These are phyloP conservation scores for Cordyceps farinosa DNA, from an alignment of 2,329 filamentous ascomycete species.

Conservation along the genomic window DNA sequence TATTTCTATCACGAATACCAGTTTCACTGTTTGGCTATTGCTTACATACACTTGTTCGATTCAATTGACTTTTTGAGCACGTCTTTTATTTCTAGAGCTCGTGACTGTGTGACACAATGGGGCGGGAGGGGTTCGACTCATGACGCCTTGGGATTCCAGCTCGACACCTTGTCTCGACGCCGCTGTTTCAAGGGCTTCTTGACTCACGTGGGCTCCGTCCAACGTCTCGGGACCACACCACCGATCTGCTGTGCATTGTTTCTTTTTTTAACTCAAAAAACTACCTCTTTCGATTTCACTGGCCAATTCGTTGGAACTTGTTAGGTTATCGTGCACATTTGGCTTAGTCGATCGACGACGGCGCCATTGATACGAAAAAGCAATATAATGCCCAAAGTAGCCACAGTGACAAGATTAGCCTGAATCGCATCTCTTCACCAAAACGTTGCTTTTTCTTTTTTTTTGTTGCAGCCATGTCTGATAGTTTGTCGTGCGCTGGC, in stretches of 20 bases:
- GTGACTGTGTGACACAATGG: not conserved
- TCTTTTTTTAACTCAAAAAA: not conserved
- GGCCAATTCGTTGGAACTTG: no score
- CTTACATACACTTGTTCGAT: slow-evolving; percentile 3
- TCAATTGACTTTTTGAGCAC: not conserved
- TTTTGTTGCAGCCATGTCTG: no score
- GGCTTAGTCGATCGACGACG: no score
- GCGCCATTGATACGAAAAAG: no score
- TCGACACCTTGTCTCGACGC: not conserved
- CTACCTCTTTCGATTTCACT: not conserved
- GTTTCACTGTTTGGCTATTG: slow-evolving; percentile 17
- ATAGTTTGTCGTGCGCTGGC: no score
- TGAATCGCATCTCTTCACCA: no score
- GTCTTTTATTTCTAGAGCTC: not conserved
- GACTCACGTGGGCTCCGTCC: not conserved
- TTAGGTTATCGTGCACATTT: no score
- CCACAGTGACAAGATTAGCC: no score
- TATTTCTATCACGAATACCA: slow-evolving; percentile 18
- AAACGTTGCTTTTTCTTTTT: no score
- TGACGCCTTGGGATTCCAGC: not conserved
- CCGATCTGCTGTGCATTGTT: not conserved
- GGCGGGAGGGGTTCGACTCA: not conserved
- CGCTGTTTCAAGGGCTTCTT: slow-evolving; percentile 9
- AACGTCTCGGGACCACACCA: not conserved
- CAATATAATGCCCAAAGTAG: no score